These are phyloP conservation scores for Neopestalotiopsis sp. DNA, from an alignment of 2,329 filamentous ascomycete genomes.

Conservation along the genomic window DNA sequence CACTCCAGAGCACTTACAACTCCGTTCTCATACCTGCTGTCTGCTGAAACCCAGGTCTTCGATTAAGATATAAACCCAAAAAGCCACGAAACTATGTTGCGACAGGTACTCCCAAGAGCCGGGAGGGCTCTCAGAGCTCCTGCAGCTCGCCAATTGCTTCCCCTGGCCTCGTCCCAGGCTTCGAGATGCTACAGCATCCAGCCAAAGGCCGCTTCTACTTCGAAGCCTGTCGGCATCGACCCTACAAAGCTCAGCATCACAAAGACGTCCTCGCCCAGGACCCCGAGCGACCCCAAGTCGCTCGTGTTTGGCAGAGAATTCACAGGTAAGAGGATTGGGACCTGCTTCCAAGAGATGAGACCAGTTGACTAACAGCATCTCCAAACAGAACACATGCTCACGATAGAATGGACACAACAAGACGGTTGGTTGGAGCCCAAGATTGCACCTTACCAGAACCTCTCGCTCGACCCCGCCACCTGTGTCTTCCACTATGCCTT, in stretches of 20 bases:
- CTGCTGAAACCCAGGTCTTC: neutral
- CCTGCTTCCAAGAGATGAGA: neutral
- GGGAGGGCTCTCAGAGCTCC: slow-evolving; percentile 40
- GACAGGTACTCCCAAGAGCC: slow-evolving; percentile 48
- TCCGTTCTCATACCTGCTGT: neutral
- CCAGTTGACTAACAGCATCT: neutral
- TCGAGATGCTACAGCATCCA: slow-evolving; percentile 58
- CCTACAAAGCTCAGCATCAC: slow-evolving; percentile 76
- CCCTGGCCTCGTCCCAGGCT: slow-evolving; percentile 37
- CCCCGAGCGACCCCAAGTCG: slow-evolving; percentile 74
- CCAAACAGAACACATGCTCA: slow-evolving; percentile 88
- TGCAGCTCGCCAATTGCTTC: slow-evolving; percentile 34
- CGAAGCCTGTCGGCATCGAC: slow-evolving; percentile 73
- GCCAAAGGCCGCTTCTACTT: slow-evolving; percentile 51
- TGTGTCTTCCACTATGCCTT: slow-evolving; percentile 99
- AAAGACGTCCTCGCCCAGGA: slow-evolving; percentile 77
- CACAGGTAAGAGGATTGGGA: slow-evolving; percentile 65
- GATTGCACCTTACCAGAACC: slow-evolving; percentile 95
- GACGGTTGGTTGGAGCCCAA: slow-evolving; percentile 83
- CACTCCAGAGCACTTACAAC: neutral
- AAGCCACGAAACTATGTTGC: slow-evolving; percentile 44
- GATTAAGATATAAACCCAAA: neutral
- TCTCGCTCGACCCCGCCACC: slow-evolving; percentile 92
- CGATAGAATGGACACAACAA: slow-evolving; percentile 86
- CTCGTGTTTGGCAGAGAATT: slow-evolving; percentile 91